Evolutionary conservation across 1,139 yeast species (phyloP).

Genomic region (Pichia sp.): DNA sequence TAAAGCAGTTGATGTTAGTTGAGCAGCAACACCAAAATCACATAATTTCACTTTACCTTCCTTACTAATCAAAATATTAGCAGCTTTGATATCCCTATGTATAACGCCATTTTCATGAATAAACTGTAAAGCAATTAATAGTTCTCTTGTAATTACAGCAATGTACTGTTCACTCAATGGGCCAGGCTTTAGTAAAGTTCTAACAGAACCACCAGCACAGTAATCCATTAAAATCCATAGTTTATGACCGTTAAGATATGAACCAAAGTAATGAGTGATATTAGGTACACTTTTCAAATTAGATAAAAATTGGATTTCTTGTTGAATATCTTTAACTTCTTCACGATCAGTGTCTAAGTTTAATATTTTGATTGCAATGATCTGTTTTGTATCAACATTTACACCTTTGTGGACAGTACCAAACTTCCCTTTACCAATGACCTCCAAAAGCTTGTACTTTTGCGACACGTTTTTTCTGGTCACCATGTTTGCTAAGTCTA

Average conservation of each 20-base stretch:
- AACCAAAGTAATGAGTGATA: conserved; percentile 88
- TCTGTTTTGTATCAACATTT: conserved; percentile 57
- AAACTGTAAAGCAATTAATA: conserved; percentile 66
- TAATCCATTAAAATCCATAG: conserved; percentile 97
- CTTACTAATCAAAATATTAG: conserved; percentile 81
- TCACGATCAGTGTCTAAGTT: conserved; percentile 91
- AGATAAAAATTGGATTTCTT: conserved; percentile 80
- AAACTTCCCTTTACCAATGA: conserved; percentile 92
- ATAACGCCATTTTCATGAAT: conserved; percentile 89
- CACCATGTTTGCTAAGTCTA: neutral
- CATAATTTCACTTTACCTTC: conserved; percentile 89
- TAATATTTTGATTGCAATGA: conserved; percentile 88
- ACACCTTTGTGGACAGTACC: conserved; percentile 92
- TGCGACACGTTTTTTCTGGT: conserved; percentile 27
- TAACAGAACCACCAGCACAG: conserved; percentile 93
- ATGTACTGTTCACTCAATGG: conserved; percentile 78
- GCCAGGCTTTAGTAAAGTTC: conserved; percentile 85
- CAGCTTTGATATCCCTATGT: conserved; percentile 94
- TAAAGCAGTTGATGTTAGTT: conserved; percentile 65
- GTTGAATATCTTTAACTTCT: conserved; percentile 91
- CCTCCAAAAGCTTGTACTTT: conserved; percentile 72
- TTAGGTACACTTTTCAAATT: conserved; percentile 82
- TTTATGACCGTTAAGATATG: conserved; percentile 77
- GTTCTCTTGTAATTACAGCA: conserved; percentile 75
- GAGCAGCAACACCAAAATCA: conserved; percentile 98